A percentile compares a stretch with the other conserved stretches of the same genome.
These are phyloP conservation scores for Graphilbum fragrans DNA, from an alignment of 2,329 filamentous ascomycete species.

Conservation along the genomic window DNA sequence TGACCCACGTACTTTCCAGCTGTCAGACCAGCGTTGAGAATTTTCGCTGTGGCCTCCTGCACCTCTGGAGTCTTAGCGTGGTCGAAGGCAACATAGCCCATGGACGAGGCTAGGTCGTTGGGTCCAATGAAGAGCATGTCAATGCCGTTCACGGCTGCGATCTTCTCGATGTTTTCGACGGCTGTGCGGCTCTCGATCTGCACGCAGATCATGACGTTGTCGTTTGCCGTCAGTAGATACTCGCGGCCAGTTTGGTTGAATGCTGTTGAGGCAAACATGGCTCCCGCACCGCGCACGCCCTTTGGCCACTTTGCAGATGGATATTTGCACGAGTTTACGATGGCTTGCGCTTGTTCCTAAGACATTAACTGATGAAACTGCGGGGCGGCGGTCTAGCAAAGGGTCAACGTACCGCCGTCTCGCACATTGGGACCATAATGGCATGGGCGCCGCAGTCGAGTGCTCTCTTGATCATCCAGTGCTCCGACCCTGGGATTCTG, in stretches of 20 bases:
- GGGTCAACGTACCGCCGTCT: constrained; percentile 25
- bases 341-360: constrained; percentile 16
- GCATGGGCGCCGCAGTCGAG: constrained; percentile 37
- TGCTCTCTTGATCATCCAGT: constrained; percentile 35
- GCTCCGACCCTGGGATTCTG: constrained; percentile 21
- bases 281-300: constrained; percentile 16
- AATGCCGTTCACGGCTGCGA: constrained; percentile 26
- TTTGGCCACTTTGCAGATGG: constrained; percentile 28
- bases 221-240: constrained; percentile 36
- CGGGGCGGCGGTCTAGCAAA: neutral
- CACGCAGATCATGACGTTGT: constrained; percentile 28
- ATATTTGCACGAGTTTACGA: constrained; percentile 37
- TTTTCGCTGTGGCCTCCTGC: constrained; percentile 14
- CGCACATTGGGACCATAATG: constrained; percentile 33
- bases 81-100: constrained; percentile 27
- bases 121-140: constrained; percentile 33
- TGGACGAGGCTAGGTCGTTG: constrained; percentile 28
- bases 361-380: constrained; percentile 6
- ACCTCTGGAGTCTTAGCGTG: constrained; percentile 16
- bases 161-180: constrained; percentile 31
- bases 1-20: constrained; percentile 22
- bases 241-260: constrained; percentile 24
- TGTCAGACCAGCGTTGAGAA: constrained; percentile 16
- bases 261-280: constrained; percentile 18
- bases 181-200: constrained; percentile 30